Evolutionary conservation across 441 rosid species (phyloP).

Genomic region (Aleurites moluccanus): DNA sequence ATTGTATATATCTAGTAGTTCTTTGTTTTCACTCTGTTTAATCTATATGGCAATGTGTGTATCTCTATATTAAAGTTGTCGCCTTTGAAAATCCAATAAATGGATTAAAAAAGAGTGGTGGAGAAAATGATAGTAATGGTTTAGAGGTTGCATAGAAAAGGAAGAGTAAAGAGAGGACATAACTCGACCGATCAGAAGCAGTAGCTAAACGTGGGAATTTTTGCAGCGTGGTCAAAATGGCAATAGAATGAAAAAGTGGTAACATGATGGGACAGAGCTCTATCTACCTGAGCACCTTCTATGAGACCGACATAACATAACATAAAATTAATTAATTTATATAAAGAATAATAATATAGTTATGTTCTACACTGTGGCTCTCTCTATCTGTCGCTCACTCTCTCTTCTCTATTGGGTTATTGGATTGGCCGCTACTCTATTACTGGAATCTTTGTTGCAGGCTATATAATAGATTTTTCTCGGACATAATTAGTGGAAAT

Average conservation of each 20-base stretch:
- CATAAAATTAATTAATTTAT: not conserved
- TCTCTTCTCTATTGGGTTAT: not conserved
- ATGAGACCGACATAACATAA: conserved; percentile 28
- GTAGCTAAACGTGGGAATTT: conserved; percentile 18
- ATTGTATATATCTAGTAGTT: conserved; percentile 3
- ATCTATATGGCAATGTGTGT: conserved; percentile 5
- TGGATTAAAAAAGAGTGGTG: not conserved
- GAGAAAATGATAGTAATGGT: conserved; percentile 24
- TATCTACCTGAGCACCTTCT: conserved; percentile 4
- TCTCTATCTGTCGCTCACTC: not conserved
- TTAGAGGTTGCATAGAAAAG: conserved; percentile 20
- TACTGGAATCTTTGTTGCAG: conserved; percentile 6
- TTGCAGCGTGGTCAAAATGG: conserved; percentile 25
- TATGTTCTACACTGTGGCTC: conserved; percentile 11
- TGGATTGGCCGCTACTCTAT: not conserved
- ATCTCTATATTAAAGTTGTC: conserved; percentile 22
- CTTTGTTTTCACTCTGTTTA: not conserved
- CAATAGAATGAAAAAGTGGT: conserved; percentile 11
- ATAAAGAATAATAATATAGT: not conserved
- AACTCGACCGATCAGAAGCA: not conserved
- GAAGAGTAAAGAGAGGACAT: conserved; percentile 3
- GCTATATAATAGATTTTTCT: not conserved
- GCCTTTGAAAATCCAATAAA: not conserved
- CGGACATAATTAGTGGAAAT: not conserved
- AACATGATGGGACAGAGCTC: conserved; percentile 33